Evolutionary conservation across 1,139 yeast genomes (phyloP).

Genomic region (Eremothecium cymbalariae): DNA sequence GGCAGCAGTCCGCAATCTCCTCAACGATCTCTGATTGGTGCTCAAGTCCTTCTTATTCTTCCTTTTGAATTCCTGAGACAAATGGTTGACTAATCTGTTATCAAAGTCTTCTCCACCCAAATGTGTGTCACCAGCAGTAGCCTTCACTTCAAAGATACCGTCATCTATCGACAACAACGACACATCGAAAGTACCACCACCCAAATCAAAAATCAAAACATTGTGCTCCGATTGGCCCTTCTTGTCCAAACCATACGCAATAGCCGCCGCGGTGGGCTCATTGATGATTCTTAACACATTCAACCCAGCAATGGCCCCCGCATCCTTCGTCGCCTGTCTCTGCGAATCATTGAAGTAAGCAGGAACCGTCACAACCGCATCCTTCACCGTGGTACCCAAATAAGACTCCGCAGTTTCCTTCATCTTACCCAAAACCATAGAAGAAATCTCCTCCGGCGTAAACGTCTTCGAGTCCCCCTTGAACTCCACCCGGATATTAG

Average conservation of each 20-base stretch:
- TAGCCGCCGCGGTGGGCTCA: constrained; percentile 98
- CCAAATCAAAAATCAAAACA: constrained; percentile 86
- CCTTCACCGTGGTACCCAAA: constrained; percentile 55
- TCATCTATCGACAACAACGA: constrained; percentile 87
- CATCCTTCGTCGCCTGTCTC: constrained; percentile 97
- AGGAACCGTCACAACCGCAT: constrained; percentile 80
- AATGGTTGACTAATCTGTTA: constrained; percentile 65
- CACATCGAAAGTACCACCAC: constrained; percentile 99
- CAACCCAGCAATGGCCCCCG: constrained; percentile 94
- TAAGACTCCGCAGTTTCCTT: constrained; percentile 59
- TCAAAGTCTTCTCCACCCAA: constrained; percentile 96
- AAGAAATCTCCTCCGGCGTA: constrained; percentile 60
- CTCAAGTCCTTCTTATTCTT: constrained; percentile 69
- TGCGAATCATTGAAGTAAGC: constrained; percentile 98
- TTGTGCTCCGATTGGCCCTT: constrained; percentile 74
- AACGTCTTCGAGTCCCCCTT: constrained; percentile 58
- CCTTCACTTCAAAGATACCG: constrained; percentile 93
- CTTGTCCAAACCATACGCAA: constrained; percentile 93
- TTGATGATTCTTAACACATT: constrained; percentile 91
- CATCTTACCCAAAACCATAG: constrained; percentile 60
- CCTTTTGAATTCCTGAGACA: constrained; percentile 74
- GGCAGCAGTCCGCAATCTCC: constrained; percentile 84
- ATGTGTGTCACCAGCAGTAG: constrained; percentile 98
- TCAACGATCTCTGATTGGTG: constrained; percentile 66
- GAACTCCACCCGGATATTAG: constrained; percentile 52